A percentile compares a stretch with the other conserved stretches of the same genome.
These are phyloP conservation scores for Graphium sp. DNA, from an alignment of 2,329 filamentous ascomycete genomes.

Conservation along the genomic window DNA sequence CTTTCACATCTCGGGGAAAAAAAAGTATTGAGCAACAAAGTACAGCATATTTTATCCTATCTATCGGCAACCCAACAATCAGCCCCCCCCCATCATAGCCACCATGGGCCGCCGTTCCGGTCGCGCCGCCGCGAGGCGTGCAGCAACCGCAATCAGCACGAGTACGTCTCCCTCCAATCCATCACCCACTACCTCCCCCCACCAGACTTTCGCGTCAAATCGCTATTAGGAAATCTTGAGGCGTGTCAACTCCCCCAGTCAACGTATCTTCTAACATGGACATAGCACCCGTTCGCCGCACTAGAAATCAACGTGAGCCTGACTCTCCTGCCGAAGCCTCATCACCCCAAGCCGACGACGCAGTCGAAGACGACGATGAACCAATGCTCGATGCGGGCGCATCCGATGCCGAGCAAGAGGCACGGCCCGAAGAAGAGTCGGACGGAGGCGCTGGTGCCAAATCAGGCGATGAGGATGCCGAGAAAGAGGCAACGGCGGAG, in stretches of 20 bases:
- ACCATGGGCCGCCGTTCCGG: conserved; percentile 28
- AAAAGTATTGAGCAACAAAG: too few relatives aligned
- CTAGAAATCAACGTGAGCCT: conserved; percentile 26
- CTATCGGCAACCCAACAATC: too few relatives aligned
- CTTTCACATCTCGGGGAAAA: too few relatives aligned
- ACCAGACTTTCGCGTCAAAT: too few relatives aligned
- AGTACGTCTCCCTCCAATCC: background rate
- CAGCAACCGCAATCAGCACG: conserved; percentile 21
- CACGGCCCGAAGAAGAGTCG: conserved; percentile 6
- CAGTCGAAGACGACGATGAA: conserved; percentile 20
- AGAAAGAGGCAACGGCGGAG: conserved; percentile 18
- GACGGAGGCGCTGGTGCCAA: conserved; percentile 15
- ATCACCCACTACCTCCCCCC: background rate
- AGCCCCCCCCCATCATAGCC: too few relatives aligned
- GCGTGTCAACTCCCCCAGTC: conserved; percentile 1
- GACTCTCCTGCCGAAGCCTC: too few relatives aligned
- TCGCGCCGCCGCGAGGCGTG: conserved; percentile 34
- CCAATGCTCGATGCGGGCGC: conserved; percentile 16
- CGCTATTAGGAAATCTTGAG: too few relatives aligned
- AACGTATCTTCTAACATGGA: conserved; percentile 2
- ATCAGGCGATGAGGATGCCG: conserved; percentile 18
- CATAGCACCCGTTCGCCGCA: conserved; percentile 11
- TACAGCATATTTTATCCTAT: too few relatives aligned
- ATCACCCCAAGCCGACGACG: conserved; percentile 20
- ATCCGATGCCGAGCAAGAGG: conserved; percentile 9